Base-by-base conservation (phyloP, 2,329 filamentous ascomycete species). In the Trichoderma breve region DNA sequence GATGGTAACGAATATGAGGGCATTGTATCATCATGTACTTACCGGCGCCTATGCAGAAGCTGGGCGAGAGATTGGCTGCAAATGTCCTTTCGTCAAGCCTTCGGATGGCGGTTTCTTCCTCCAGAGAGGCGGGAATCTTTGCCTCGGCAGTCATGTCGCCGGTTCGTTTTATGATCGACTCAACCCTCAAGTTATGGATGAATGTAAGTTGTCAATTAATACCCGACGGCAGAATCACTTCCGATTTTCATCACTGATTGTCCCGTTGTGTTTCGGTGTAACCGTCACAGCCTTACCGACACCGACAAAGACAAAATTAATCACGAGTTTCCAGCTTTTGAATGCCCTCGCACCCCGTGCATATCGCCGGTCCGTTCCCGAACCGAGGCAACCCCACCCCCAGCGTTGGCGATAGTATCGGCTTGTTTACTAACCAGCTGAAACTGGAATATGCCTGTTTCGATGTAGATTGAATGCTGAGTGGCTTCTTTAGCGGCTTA, bases 1-100 rank as follows among this genome's bases (percentile, higher is more conserved):
- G 11, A 11, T 51, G n/a, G 1, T 3, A 51, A 51, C 15, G 4
- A 47, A n/a, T n/a, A 18, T 9, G 39, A 18, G 12, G 9, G 3
- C 2, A 3, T n/a, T 24, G 47, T 8, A 15, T 39, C 6, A 24
- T 24, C n/a, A n/a, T n/a, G n/a, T n/a, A 21, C 57, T 39, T 70
- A 73, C 71, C 71, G 28, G 53, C n/a, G 62, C 71, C 71, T 34
- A 73, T 57, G 32, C 71, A 73, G 53, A 71, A 73, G 39, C 30
- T 71, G 26, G 61, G 61, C 2, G 68, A 66, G 6, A 73, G 62
- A 18, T 71, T 47, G 1, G 36, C 68, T 14, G 62, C 68, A 63
- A 63, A 73, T 3, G 71, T 73, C 39, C 3, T 71, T 24, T 71
- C 71, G 39, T 73, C 71, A 8, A 73, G 71, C 28, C 55, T 67